Conservation (phyloP, 176 grass and related monocot genomes). For the Eremochloa ophiuroides region DNA sequence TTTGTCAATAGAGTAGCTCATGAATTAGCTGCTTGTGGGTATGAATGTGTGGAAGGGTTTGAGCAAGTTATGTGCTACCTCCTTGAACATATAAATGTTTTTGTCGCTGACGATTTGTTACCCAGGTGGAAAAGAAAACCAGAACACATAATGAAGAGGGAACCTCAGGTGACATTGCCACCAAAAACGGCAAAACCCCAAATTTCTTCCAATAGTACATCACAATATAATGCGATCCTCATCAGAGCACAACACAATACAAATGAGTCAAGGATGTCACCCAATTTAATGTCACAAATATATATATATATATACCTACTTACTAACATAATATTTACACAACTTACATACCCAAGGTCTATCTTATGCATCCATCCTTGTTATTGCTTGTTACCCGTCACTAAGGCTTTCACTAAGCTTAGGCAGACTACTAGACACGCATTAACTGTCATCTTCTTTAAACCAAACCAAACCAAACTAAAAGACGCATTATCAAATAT, state of each 20-base stretch:
- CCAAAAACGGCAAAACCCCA: too few relatives aligned
- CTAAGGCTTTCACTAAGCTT: slow-evolving; percentile 16
- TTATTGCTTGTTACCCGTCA: slow-evolving; percentile 27
- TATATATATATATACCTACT: not conserved
- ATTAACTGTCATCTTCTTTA: slow-evolving; percentile 6
- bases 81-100: too few relatives aligned
- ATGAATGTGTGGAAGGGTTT: too few relatives aligned
- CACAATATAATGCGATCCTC: not conserved
- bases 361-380: slow-evolving; percentile 17
- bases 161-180: not conserved
- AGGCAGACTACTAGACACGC: slow-evolving; percentile 16
- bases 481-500: slow-evolving; percentile 15
- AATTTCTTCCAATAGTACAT: not conserved
- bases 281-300: not conserved
- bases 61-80: too few relatives aligned
- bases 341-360: slow-evolving; percentile 30
- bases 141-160: too few relatives aligned
- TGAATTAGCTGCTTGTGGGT: too few relatives aligned
- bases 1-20: too few relatives aligned
- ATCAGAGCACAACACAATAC: not conserved
- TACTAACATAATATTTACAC: slow-evolving; percentile 30
- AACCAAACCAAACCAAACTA: not conserved
- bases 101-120: too few relatives aligned
- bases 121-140: too few relatives aligned
- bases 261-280: not conserved